Base-by-base conservation (phyloP, 208 protist species). In the Blastocrithidia nonstop region DNA sequence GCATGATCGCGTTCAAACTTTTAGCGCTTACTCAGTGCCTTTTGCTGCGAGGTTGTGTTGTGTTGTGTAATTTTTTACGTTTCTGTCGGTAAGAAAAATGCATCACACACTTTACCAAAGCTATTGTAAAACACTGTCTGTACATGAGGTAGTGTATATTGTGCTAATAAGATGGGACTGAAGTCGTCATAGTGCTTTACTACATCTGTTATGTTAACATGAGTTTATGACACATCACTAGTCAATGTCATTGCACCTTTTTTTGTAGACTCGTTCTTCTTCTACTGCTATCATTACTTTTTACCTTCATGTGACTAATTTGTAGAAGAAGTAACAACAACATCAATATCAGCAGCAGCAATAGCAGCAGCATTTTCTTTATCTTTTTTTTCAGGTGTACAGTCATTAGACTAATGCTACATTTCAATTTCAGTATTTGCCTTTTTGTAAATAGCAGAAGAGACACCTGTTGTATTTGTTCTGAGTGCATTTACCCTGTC, bases 51-150 rank as follows among this genome's bases (percentile, higher is more conserved):
- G 56, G 83, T 76, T 20, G 68, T 53, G 44, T 87, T 89, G 49
- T 88, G 78, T 20, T 74, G 59, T 3, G 84, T 72, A 50, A 93
- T 84, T n/a, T 69, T 65, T 43, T 93, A 71, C 6, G 58, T 65
- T 59, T 98, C 93, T 1, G 84, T 83, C 29, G 78, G 48, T 7
- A 91, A 82, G 50, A 97, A 98, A 58, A 83, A 98, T 21, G 73
- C 66, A 49, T 98, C 95, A 6, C 93, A 90, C 9, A 90, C 85
- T 13, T 50, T 54, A 36, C 94, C 81, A 57, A 98, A 98, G 38
- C 68, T 85, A 6, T 43, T 11, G 27, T 51, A 53, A 75, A 62
- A 69, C 27, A 56, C 32, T n/a, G 79, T 84, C 8, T n/a, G 19
- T 17, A 35, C 32, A 1, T 6, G 11, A 2, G 33, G 29, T 33